Evolutionary conservation across 768 basidiomycete genomes (phyloP).

Genomic region (Cubamyces lactineus): DNA sequence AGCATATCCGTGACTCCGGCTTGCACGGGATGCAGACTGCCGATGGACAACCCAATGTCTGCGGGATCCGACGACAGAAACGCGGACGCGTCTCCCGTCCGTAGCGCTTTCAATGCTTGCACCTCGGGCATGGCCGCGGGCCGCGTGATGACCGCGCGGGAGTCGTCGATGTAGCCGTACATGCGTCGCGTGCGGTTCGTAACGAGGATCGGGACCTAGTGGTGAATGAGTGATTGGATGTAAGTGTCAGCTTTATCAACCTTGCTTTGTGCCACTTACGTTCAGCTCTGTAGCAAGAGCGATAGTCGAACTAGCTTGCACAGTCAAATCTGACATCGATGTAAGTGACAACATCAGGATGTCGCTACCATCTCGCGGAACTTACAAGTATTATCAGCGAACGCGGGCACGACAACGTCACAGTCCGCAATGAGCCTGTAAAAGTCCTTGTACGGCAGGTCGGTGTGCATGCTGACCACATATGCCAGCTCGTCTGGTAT

Average conservation of each 20-base stretch:
- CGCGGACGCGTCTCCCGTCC: conserved; percentile 35
- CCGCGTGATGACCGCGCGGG: conserved; percentile 41
- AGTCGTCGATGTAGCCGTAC: conserved; percentile 44
- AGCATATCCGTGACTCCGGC: conserved; percentile 37
- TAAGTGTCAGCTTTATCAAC: not conserved
- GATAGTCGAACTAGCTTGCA: conserved; percentile 46
- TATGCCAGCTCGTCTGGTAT: conserved; percentile 43
- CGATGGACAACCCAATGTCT: conserved; percentile 21
- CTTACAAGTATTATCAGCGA: conserved; percentile 38
- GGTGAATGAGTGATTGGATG: not conserved
- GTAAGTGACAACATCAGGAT: not conserved
- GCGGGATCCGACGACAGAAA: conserved; percentile 28
- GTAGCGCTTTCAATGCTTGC: conserved; percentile 41
- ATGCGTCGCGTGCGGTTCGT: conserved; percentile 43
- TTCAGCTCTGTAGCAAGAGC: conserved; percentile 45
- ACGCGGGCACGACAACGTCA: conserved; percentile 48
- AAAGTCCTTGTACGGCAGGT: conserved; percentile 42
- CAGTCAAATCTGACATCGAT: conserved; percentile 34
- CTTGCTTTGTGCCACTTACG: conserved; percentile 26
- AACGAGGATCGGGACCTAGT: conserved; percentile 44
- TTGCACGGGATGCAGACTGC: conserved; percentile 24
- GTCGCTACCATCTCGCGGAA: not conserved
- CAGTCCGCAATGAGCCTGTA: conserved; percentile 42
- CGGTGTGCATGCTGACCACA: conserved; percentile 40
- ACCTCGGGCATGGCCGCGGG: conserved; percentile 46